These are phyloP conservation scores for Trapa bicornis DNA, from an alignment of 345 rosid species.

Conservation along the genomic window DNA sequence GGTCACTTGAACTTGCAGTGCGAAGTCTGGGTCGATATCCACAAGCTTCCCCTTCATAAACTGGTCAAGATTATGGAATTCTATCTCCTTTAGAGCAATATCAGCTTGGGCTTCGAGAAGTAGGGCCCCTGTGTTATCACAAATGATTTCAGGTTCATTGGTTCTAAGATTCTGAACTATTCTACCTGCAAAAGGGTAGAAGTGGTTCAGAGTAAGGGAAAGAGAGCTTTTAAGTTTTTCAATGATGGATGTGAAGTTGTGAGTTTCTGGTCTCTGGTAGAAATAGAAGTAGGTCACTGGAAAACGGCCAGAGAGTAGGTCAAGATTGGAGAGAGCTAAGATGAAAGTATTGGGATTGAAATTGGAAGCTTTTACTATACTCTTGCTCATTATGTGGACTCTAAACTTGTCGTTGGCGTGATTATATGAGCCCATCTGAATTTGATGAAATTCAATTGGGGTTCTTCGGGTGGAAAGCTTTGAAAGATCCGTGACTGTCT, in stretches of 20 bases:
- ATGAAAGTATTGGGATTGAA: constrained; percentile 14
- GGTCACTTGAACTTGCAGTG: constrained; percentile 54
- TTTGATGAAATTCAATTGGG: neutral
- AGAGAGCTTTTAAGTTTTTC: constrained; percentile 43
- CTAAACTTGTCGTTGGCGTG: constrained; percentile 15
- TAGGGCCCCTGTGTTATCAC: constrained; percentile 53
- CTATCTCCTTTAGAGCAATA: constrained; percentile 31
- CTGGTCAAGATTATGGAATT: constrained; percentile 42
- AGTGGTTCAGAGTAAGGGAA: constrained; percentile 34
- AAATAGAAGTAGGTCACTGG: constrained; percentile 75
- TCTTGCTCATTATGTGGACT: constrained; percentile 29
- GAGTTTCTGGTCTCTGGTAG: constrained; percentile 24
- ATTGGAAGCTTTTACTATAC: constrained; percentile 32
- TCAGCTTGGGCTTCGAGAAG: constrained; percentile 45
- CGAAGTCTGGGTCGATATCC: constrained; percentile 25
- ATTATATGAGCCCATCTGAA: constrained; percentile 12
- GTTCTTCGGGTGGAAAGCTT: neutral
- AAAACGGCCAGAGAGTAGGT: constrained; percentile 80
- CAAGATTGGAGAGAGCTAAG: constrained; percentile 63
- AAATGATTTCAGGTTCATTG: constrained; percentile 48
- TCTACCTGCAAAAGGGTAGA: constrained; percentile 67
- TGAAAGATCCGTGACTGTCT: neutral
- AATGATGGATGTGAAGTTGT: constrained; percentile 18
- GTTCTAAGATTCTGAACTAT: constrained; percentile 35
- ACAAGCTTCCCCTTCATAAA: constrained; percentile 47